A percentile compares a stretch with the other conserved stretches of the same genome.
Evolutionary conservation across 2,329 filamentous ascomycete genomes (phyloP).

Genomic region (Pseudocercospora musae): DNA sequence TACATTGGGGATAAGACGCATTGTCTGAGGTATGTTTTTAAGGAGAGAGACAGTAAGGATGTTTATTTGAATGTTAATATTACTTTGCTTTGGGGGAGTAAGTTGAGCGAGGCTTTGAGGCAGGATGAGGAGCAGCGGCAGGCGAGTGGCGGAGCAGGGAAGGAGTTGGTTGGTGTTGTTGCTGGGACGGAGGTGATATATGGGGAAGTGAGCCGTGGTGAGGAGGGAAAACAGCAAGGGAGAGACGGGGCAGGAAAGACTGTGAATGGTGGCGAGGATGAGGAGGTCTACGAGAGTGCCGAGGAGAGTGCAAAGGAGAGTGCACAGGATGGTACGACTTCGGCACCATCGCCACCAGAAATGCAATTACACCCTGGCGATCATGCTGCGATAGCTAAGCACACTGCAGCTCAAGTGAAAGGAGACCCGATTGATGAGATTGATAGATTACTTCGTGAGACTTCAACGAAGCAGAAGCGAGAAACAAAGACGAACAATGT

Average conservation of each 20-base stretch:
- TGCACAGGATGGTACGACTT: too few species aligned
- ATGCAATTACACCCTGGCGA: conserved; percentile 24
- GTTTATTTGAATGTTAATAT: conserved; percentile 47
- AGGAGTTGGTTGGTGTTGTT: background rate
- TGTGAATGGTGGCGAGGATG: background rate
- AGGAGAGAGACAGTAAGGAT: conserved; percentile 41
- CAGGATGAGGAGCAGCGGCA: conserved; percentile 22
- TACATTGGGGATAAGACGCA: conserved; percentile 50
- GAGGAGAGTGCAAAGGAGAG: background rate
- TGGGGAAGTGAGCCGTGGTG: background rate
- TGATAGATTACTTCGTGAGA: conserved; percentile 18
- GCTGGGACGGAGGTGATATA: background rate
- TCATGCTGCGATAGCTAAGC: conserved; percentile 16
- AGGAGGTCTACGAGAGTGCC: background rate
- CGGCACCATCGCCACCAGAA: background rate
- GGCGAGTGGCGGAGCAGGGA: background rate
- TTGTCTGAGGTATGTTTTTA: conserved; percentile 46
- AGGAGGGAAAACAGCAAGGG: background rate
- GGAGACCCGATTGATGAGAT: conserved; percentile 18
- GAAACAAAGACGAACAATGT: background rate
- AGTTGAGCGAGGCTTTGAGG: conserved; percentile 37
- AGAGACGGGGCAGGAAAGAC: background rate
- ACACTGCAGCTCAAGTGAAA: background rate
- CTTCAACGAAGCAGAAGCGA: conserved; percentile 19
- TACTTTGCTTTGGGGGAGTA: conserved; percentile 44